A percentile compares a stretch with the other conserved stretches of the same genome.
These are phyloP conservation scores for Eucalyptus regnans DNA, from an alignment of 345 rosid species.

Conservation along the genomic window DNA sequence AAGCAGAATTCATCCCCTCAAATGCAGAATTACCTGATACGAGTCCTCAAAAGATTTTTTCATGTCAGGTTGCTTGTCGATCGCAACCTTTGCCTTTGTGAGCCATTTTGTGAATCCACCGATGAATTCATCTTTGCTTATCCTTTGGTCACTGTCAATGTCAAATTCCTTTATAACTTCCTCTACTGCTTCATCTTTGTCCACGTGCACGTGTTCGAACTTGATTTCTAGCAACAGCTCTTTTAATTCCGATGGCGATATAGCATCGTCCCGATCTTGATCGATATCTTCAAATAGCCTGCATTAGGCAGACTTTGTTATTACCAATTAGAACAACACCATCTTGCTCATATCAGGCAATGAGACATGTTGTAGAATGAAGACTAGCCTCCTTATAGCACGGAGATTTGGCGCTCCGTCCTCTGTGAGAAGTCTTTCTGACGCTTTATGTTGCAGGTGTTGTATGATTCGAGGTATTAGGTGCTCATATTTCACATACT, in stretches of 20 bases:
- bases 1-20: neutral
- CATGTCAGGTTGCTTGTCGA: neutral
- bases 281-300: conserved; percentile 20
- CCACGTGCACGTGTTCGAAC: conserved; percentile 1
- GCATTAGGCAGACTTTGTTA: neutral
- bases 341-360: neutral
- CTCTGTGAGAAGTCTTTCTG: conserved; percentile 9
- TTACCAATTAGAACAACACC: neutral
- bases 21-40: neutral
- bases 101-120: conserved; percentile 16
- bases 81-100: conserved; percentile 2
- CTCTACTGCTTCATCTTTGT: conserved; percentile 4
- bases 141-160: conserved; percentile 2
- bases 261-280: neutral
- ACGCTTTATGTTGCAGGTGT: conserved; percentile 2
- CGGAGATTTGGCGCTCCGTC: conserved; percentile 14
- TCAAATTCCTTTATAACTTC: conserved; percentile 21
- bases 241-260: conserved; percentile 8
- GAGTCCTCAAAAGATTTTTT: neutral
- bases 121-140: conserved; percentile 13
- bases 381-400: conserved; percentile 7
- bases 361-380: neutral
- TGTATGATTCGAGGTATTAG: conserved; percentile 6
- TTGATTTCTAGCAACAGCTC: conserved; percentile 15
- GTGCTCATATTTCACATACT: conserved; percentile 11